Percentiles rank a stretch among this genome's conserved stretches.
These are phyloP conservation scores for Sporothrix luriei DNA, from an alignment of 2,329 filamentous ascomycete genomes.

Conservation along the genomic window DNA sequence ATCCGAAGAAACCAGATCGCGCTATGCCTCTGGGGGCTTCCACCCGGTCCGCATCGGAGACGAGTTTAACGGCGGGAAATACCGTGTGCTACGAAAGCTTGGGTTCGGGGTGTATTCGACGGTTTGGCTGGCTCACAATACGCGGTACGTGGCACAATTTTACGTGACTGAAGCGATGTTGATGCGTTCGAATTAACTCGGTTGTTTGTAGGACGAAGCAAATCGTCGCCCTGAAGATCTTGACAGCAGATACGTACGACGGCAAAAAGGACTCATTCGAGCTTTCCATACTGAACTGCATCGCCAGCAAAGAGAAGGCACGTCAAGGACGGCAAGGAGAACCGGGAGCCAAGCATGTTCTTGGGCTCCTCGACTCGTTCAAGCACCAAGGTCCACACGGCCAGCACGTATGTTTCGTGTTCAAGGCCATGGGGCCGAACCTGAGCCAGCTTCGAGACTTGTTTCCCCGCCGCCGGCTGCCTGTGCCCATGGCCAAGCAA, in stretches of 20 bases:
- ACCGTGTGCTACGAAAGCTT: background rate
- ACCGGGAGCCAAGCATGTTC: too few relatives aligned
- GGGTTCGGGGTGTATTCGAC: constrained; percentile 11
- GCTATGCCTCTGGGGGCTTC: constrained; percentile 8
- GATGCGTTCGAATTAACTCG: too few relatives aligned
- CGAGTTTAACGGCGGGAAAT: background rate
- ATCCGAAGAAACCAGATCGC: constrained; percentile 2
- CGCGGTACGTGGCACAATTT: background rate
- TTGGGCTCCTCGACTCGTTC: too few relatives aligned
- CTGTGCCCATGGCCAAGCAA: constrained; percentile 7
- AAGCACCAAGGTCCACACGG: too few relatives aligned
- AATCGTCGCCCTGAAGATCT: too few relatives aligned
- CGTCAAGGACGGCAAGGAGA: too few relatives aligned
- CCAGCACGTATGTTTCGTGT: background rate
- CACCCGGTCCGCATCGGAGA: background rate
- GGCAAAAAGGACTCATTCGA: too few relatives aligned
- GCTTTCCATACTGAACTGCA: too few relatives aligned
- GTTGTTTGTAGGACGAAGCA: too few relatives aligned
- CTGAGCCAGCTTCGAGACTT: constrained; percentile 7
- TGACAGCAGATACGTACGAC: too few relatives aligned
- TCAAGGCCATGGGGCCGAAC: constrained; percentile 20
- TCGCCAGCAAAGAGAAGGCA: too few relatives aligned
- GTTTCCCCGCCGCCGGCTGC: constrained; percentile 23
- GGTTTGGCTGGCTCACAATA: constrained; percentile 15
- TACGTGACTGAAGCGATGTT: too few relatives aligned